Percentiles rank a stretch among this genome's conserved stretches.
Conservation (phyloP, 768 basidiomycete species). For the Kockovaella imperatae region DNA sequence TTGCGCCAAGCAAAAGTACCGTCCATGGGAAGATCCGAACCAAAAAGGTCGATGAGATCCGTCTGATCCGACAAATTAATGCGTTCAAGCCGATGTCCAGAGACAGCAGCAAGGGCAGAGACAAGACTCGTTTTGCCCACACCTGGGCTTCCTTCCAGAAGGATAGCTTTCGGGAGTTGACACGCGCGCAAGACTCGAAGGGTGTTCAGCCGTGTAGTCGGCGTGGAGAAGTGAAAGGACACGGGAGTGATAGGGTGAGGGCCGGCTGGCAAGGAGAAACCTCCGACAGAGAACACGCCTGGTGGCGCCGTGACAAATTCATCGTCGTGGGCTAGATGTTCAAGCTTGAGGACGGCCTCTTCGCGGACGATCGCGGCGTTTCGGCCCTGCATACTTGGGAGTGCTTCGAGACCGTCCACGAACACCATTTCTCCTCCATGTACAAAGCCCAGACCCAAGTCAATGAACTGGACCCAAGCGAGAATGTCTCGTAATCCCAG, state of each 20-base stretch:
- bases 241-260: constrained; percentile 36
- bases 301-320: too few species aligned
- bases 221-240: constrained; percentile 72
- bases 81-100: constrained; percentile 72
- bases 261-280: constrained; percentile 65
- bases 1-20: constrained; percentile 98
- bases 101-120: constrained; percentile 70
- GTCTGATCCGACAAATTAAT: constrained; percentile 99
- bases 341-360: not conserved
- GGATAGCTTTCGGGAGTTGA: constrained; percentile 80
- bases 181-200: constrained; percentile 81
- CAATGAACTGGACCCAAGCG: constrained; percentile 76
- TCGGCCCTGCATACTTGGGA: constrained; percentile 64
- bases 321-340: constrained; percentile 12
- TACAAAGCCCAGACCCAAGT: constrained; percentile 20
- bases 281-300: constrained; percentile 63
- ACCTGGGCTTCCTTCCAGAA: constrained; percentile 94
- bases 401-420: constrained; percentile 75
- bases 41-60: constrained; percentile 90
- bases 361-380: constrained; percentile 43
- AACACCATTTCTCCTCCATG: constrained; percentile 90
- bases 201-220: constrained; percentile 80
- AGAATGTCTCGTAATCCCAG: constrained; percentile 79
- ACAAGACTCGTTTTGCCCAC: constrained; percentile 96
- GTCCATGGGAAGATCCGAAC: constrained; percentile 90